Conservation (phyloP, 805 yeast genomes). For the Pichia kluyveri region DNA sequence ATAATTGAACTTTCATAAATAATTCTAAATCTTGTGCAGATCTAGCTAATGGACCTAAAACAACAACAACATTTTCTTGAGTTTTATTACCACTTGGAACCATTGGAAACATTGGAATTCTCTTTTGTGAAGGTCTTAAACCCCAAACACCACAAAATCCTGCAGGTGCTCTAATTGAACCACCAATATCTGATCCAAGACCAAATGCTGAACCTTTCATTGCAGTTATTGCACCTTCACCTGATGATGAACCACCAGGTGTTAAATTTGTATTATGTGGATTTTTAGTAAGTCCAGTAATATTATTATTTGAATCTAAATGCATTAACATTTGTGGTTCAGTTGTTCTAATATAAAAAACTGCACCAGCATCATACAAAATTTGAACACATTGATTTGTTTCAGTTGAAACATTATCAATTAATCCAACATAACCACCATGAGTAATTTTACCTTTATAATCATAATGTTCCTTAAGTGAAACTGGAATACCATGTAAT, state of each 20-base stretch:
- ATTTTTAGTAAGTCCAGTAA: constrained; percentile 42
- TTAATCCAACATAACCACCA: constrained; percentile 36
- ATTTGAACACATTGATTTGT: constrained; percentile 34
- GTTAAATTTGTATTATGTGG: constrained; percentile 38
- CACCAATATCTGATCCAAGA: constrained; percentile 33
- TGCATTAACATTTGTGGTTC: constrained; percentile 51
- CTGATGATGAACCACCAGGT: constrained; percentile 50
- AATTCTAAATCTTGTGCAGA: constrained; percentile 41
- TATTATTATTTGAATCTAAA: constrained; percentile 45
- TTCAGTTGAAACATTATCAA: constrained; percentile 31
- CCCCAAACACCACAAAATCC: constrained; percentile 44
- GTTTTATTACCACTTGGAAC: constrained; percentile 33
- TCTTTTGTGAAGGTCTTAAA: constrained; percentile 39
- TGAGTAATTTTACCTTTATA: constrained; percentile 44
- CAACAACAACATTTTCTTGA: constrained; percentile 37
- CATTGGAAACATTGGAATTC: constrained; percentile 34
- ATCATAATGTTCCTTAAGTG: constrained; percentile 49
- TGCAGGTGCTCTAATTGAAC: constrained; percentile 48
- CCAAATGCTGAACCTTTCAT: constrained; percentile 37
- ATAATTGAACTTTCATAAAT: constrained; percentile 37
- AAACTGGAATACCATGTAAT: constrained; percentile 55
- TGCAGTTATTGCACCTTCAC: constrained; percentile 41
- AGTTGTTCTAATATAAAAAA: constrained; percentile 47
- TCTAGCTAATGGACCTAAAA: constrained; percentile 40
- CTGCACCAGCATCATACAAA: constrained; percentile 44